These are phyloP conservation scores for Tulasnella sp. DNA, from an alignment of 768 basidiomycete genomes.

Conservation along the genomic window DNA sequence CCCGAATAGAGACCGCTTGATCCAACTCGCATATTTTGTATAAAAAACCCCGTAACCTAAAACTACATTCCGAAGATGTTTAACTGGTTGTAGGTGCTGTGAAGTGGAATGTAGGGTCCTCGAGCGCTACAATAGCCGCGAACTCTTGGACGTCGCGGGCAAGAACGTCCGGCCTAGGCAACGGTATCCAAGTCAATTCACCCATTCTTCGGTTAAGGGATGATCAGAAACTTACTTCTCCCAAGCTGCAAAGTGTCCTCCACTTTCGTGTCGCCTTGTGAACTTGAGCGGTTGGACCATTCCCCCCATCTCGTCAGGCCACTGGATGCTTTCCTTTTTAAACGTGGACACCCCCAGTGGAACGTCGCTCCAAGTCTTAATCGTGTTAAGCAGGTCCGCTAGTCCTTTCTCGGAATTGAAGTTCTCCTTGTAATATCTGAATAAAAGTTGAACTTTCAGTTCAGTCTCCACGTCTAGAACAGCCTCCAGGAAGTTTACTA, in stretches of 20 bases:
- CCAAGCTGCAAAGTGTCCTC: slow-evolving; percentile 28
- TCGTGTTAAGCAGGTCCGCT: not conserved
- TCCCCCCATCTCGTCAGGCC: slow-evolving; percentile 23
- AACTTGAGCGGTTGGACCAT: slow-evolving; percentile 27
- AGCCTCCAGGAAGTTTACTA: not conserved
- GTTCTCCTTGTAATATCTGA: slow-evolving; percentile 21
- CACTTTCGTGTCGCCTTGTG: slow-evolving; percentile 14
- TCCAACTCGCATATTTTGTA: too few relatives aligned
- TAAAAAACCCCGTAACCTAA: too few relatives aligned
- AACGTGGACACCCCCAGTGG: slow-evolving; percentile 23
- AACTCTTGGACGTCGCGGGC: slow-evolving; percentile 14
- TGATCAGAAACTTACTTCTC: slow-evolving; percentile 4
- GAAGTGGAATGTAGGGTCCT: not conserved
- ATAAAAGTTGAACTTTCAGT: not conserved
- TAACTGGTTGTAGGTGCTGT: not conserved
- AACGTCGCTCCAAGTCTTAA: slow-evolving; percentile 4
- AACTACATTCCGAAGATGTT: too few relatives aligned
- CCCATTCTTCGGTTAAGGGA: not conserved
- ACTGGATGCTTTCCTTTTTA: slow-evolving; percentile 16
- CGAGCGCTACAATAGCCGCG: not conserved
- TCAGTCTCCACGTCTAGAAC: not conserved
- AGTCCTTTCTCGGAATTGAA: not conserved
- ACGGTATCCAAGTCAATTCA: not conserved
- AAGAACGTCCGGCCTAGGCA: not conserved
- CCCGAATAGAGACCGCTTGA: too few relatives aligned